Evolutionary conservation across 2,329 filamentous ascomycete genomes (phyloP), one percentile per base, ranked within the genome.

Genomic region (Colletotrichum godetiae): DNA sequence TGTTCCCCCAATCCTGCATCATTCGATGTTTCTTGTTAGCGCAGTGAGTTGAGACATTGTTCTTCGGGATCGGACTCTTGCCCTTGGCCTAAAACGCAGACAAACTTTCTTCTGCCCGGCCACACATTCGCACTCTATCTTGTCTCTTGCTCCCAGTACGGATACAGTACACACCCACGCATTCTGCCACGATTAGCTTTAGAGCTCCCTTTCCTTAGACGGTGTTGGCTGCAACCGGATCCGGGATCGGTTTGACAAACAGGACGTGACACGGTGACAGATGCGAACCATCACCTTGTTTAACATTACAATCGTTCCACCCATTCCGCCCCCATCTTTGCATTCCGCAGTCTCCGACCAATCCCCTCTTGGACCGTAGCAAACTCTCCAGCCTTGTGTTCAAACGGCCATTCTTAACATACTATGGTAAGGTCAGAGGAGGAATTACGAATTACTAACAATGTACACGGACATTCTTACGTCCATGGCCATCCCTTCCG

Each of bases 11-110:
- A 12, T 24, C 7, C n/a, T 35, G 55, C 22, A 24, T 65, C 70
- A 56, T 60, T 65, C 59, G 15, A 65, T 49, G 67, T 70, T 73
- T 70, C 66, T 65, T 29, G 27, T 37, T 69, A 53, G 58, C 65
- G 37, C 53, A 19, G 15, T 31, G 35, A 31, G 12, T 59, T 63
- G 58, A 58, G 69, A 72, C 65, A 72, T 61, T 22, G 62, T n/a
- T 68, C 35, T 53, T 68, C 57, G 49, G 35, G 27, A 42, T 57
- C 57, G 13, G 35, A 53, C 57, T 61, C 24, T 49, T 37, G 12
- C 60, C 64, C 22, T 22, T 42, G 15, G 35, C 37, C 58, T 31
- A 55, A 72, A 68, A 71, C 53, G 13, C 49, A 27, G 8, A 55
- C 24, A 56, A 37, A 60, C 68, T 67, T 37, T 35, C 33, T 46